These are phyloP conservation scores for Holtermanniella nyarrowii DNA, from an alignment of 768 basidiomycete species.

Conservation along the genomic window DNA sequence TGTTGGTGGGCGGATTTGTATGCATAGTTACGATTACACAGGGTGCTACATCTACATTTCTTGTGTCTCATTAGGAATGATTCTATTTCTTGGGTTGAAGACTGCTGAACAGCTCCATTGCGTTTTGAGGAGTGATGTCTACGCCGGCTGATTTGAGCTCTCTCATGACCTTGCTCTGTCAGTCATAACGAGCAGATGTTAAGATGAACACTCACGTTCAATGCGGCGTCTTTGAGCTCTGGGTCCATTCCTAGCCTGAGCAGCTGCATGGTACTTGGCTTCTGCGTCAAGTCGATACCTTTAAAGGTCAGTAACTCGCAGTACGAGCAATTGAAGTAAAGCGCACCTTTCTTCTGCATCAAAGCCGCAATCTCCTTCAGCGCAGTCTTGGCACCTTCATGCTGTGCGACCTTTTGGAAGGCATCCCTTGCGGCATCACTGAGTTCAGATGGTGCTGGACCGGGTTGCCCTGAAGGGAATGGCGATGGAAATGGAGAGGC, in stretches of 20 bases:
- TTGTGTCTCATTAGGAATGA: not conserved
- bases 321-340: not conserved
- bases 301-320: too few species aligned
- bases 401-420: conserved; percentile 23
- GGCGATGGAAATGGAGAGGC: not conserved
- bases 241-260: not conserved
- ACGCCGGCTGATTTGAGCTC: not conserved
- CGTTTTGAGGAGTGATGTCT: not conserved
- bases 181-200: not conserved
- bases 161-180: not conserved
- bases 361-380: conserved; percentile 21
- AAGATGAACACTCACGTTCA: not conserved
- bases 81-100: not conserved
- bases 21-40: too few species aligned
- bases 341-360: conserved; percentile 31
- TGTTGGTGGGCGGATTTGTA: too few species aligned
- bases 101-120: not conserved
- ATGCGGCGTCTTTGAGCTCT: not conserved
- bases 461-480: not conserved
- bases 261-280: conserved; percentile 20
- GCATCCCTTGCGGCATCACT: conserved; percentile 11
- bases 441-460: not conserved
- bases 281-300: conserved; percentile 28
- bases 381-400: conserved; percentile 27
- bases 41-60: too few species aligned